Evolutionary conservation across 352 stramenopile species (phyloP).

Genomic region (Peronospora belbahrii): DNA sequence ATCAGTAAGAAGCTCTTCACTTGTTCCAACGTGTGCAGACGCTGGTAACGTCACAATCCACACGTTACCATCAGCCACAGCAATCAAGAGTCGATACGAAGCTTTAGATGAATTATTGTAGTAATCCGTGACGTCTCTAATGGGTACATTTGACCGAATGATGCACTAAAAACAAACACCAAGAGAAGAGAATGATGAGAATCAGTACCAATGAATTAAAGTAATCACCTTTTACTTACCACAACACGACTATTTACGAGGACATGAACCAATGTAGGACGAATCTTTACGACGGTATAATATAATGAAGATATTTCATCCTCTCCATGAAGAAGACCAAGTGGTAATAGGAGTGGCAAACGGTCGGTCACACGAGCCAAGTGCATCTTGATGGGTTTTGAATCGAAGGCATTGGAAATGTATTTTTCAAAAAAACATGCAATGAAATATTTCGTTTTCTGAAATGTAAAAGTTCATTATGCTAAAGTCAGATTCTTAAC

Average conservation of each 20-base stretch:
- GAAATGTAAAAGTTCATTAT: too few species aligned
- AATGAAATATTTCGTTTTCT: too few species aligned
- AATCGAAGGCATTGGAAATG: too few species aligned
- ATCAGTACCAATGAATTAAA: background rate
- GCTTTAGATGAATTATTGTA: background rate
- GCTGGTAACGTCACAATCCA: conserved; percentile 40
- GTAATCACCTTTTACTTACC: conserved; percentile 14
- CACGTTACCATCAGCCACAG: conserved; percentile 31
- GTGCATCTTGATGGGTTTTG: too few species aligned
- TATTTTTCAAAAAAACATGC: too few species aligned
- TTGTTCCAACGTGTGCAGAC: background rate
- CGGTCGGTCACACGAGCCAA: conserved; percentile 38
- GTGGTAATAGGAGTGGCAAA: conserved; percentile 21
- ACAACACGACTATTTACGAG: conserved; percentile 34
- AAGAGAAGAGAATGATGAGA: background rate
- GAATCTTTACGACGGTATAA: conserved; percentile 35
- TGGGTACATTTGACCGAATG: conserved; percentile 30
- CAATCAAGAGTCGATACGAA: conserved; percentile 26
- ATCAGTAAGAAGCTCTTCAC: background rate
- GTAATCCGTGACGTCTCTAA: conserved; percentile 27
- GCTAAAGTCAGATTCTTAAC: too few species aligned
- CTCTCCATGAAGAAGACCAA: background rate
- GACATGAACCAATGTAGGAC: conserved; percentile 38
- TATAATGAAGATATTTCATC: background rate
- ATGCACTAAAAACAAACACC: conserved; percentile 27